Conservation (phyloP, 2,329 filamentous ascomycete species). For the Penicillium sp. region DNA sequence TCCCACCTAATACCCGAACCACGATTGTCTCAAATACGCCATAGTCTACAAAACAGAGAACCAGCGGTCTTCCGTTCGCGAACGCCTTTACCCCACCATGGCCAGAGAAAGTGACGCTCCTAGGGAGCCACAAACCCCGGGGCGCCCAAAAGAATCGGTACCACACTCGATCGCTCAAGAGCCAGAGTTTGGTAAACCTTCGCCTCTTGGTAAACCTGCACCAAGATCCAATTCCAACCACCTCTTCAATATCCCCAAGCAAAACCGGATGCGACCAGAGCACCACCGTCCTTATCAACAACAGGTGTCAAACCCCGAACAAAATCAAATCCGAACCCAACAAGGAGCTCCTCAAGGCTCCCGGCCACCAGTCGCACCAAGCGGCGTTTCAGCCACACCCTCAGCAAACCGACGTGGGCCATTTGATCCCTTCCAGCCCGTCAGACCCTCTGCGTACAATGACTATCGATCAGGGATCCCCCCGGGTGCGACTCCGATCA, state of each 20-base stretch:
- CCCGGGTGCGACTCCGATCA: slow-evolving; percentile 43
- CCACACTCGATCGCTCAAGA: slow-evolving; percentile 38
- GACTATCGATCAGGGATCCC: slow-evolving; percentile 31
- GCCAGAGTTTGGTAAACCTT: slow-evolving; percentile 61
- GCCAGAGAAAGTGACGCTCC: slow-evolving; percentile 54
- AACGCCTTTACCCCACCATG: slow-evolving; percentile 35
- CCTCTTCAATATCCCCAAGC: slow-evolving; percentile 55
- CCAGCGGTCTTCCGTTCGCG: neutral
- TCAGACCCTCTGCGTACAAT: slow-evolving; percentile 39
- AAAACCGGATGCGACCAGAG: slow-evolving; percentile 51
- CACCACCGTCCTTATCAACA: slow-evolving; percentile 44
- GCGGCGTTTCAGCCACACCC: slow-evolving; percentile 16
- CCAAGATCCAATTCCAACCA: slow-evolving; percentile 47
- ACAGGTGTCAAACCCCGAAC: slow-evolving; percentile 16
- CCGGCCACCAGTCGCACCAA: slow-evolving; percentile 20
- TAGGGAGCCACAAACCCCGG: slow-evolving; percentile 35
- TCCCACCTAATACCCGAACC: neutral
- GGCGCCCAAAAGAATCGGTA: slow-evolving; percentile 37
- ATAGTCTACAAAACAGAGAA: neutral
- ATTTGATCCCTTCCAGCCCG: slow-evolving; percentile 43
- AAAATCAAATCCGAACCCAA: slow-evolving; percentile 4
- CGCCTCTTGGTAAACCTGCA: slow-evolving; percentile 51
- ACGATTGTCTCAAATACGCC: neutral
- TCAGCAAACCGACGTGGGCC: slow-evolving; percentile 30
- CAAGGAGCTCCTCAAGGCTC: slow-evolving; percentile 13